These are phyloP conservation scores for Calonectria montana DNA, from an alignment of 2,329 filamentous ascomycete genomes.

Conservation along the genomic window DNA sequence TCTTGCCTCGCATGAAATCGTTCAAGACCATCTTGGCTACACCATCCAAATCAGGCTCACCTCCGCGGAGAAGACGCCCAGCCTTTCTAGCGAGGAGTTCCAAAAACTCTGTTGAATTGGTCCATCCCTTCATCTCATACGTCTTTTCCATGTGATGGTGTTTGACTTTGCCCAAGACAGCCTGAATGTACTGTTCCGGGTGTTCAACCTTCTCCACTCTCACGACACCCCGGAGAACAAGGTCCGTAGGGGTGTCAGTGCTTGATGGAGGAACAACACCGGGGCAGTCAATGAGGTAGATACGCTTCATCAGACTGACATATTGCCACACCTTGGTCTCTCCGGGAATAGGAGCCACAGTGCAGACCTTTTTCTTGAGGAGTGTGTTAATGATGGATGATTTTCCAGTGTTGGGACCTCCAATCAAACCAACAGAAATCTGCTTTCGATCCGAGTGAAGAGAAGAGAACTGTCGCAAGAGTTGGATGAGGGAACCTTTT, in stretches of 20 bases:
- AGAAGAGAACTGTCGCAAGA: slow-evolving; percentile 91
- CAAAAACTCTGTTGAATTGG: slow-evolving; percentile 82
- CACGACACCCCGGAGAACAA: slow-evolving; percentile 90
- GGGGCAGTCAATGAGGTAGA: slow-evolving; percentile 92
- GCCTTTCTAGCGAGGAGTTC: slow-evolving; percentile 89
- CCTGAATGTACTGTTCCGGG: slow-evolving; percentile 93
- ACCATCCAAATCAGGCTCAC: slow-evolving; percentile 94
- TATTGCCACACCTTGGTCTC: slow-evolving; percentile 99
- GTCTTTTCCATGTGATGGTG: slow-evolving; percentile 90
- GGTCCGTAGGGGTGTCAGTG: slow-evolving; percentile 85
- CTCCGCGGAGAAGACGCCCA: slow-evolving; percentile 87
- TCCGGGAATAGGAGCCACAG: slow-evolving; percentile 91
- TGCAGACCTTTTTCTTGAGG: slow-evolving; percentile 93
- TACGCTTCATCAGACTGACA: slow-evolving; percentile 93
- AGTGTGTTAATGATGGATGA: slow-evolving; percentile 97
- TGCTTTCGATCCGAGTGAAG: slow-evolving; percentile 93
- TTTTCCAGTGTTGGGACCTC: slow-evolving; percentile 89
- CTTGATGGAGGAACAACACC: slow-evolving; percentile 93
- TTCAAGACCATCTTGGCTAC: slow-evolving; percentile 98
- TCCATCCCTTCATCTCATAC: slow-evolving; percentile 87
- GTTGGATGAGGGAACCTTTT: slow-evolving; percentile 91
- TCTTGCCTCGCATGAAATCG: slow-evolving; percentile 93
- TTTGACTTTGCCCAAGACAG: slow-evolving; percentile 83
- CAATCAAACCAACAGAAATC: slow-evolving; percentile 89
- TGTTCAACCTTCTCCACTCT: slow-evolving; percentile 96